phyloP scores from a whole-genome alignment of 768 basidiomycete genomes.

The Boletus subparvulus region DNA sequence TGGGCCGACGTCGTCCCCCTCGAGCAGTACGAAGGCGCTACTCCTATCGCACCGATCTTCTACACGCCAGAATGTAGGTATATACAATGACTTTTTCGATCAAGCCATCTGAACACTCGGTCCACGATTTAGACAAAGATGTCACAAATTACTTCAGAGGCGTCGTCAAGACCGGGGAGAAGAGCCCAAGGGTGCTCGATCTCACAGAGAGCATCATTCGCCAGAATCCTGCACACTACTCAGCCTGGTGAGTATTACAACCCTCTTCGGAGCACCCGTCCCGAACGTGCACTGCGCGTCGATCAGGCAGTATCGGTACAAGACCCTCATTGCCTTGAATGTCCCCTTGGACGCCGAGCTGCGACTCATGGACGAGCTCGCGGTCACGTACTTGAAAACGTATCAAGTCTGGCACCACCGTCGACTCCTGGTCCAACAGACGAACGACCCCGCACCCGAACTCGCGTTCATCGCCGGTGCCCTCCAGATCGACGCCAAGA shows the following conservation, averaged over 20 bases:
- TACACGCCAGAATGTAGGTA: constrained; percentile 84
- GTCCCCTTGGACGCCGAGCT: constrained; percentile 76
- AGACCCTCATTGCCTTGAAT: constrained; percentile 70
- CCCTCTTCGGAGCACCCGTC: not conserved
- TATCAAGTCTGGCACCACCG: constrained; percentile 99
- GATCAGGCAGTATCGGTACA: constrained; percentile 90
- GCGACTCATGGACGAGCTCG: constrained; percentile 82
- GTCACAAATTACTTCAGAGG: constrained; percentile 92
- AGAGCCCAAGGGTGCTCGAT: constrained; percentile 75
- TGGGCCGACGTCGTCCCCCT: constrained; percentile 84
- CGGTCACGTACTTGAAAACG: constrained; percentile 82
- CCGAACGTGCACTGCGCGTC: not conserved
- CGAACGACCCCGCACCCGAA: constrained; percentile 59
- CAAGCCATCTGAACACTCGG: constrained; percentile 3
- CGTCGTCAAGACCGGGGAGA: constrained; percentile 73
- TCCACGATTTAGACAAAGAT: constrained; percentile 68
- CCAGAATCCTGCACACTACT: constrained; percentile 94
- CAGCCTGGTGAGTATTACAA: constrained; percentile 72
- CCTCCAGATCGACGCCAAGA: constrained; percentile 81
- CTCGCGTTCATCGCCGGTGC: constrained; percentile 76
- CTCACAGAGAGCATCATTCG: constrained; percentile 88
- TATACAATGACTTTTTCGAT: constrained; percentile 2
- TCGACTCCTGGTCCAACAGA: constrained; percentile 63
- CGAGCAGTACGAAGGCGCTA: constrained; percentile 73
- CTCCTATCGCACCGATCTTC: constrained; percentile 88